A percentile compares a stretch with the other conserved stretches of the same genome.
phyloP scores from a whole-genome alignment of 768 basidiomycete genomes.

The Boletellus ananas region DNA sequence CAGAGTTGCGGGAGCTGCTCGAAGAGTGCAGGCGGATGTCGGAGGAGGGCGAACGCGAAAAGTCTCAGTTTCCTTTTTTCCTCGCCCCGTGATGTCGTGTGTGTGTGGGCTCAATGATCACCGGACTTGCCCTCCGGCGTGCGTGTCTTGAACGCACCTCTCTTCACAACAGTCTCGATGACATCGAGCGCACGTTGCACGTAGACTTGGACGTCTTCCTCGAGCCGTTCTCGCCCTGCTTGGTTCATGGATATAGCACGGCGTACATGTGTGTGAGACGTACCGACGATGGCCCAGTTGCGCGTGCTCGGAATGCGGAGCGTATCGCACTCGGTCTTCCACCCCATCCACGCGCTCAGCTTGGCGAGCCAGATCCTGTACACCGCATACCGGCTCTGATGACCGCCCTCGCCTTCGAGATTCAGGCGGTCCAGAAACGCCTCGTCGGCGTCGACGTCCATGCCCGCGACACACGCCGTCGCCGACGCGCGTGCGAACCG shows the following conservation, averaged over 20 bases:
- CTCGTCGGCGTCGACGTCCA: conserved; percentile 17
- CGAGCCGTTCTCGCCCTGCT: conserved; percentile 28
- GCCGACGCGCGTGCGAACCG: conserved; percentile 52
- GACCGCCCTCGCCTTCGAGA: conserved; percentile 58
- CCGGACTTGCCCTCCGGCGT: conserved; percentile 65
- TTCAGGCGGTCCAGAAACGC: conserved; percentile 45
- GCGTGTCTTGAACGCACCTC: conserved; percentile 71
- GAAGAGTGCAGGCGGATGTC: conserved; percentile 52
- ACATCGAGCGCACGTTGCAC: conserved; percentile 47
- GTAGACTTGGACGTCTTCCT: conserved; percentile 8
- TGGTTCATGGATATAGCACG: background rate
- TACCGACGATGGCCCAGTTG: conserved; percentile 90
- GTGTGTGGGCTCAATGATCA: conserved; percentile 15
- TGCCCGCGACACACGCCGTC: conserved; percentile 19
- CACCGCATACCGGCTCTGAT: conserved; percentile 67
- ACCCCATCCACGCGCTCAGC: conserved; percentile 71
- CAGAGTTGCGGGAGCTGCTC: conserved; percentile 51
- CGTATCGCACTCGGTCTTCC: conserved; percentile 81
- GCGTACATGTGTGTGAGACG: conserved; percentile 22
- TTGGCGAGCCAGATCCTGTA: conserved; percentile 87
- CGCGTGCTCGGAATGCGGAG: conserved; percentile 90
- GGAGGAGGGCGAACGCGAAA: conserved; percentile 30
- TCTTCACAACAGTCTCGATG: conserved; percentile 48
- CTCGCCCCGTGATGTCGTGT: conserved; percentile 5
- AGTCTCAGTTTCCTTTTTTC: conserved; percentile 21